These are phyloP conservation scores for Castanea sativa DNA, from an alignment of 306 rosid genomes.

Conservation along the genomic window DNA sequence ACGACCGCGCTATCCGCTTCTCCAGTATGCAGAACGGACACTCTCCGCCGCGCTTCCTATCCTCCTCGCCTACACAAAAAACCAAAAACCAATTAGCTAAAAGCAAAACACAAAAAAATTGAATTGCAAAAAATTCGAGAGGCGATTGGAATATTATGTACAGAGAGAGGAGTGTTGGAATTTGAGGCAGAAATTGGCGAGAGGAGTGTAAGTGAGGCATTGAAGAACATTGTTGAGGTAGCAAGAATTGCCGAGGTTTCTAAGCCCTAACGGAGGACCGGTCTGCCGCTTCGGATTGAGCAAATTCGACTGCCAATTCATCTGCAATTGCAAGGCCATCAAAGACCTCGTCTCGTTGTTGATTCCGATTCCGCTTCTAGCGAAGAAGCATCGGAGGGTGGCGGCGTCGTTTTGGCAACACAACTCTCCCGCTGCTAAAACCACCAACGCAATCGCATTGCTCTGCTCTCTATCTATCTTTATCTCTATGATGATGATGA, in stretches of 20 bases:
- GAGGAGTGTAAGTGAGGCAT: constrained; percentile 98
- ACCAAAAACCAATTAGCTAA: neutral
- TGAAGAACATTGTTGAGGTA: constrained; percentile 99
- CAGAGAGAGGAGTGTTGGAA: constrained; percentile 78
- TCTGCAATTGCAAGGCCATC: constrained; percentile 92
- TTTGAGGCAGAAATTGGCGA: constrained; percentile 97
- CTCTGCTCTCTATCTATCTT: constrained; percentile 12
- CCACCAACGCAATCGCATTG: constrained; percentile 62
- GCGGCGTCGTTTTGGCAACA: constrained; percentile 21
- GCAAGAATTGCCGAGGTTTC: constrained; percentile 94
- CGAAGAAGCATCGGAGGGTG: constrained; percentile 60
- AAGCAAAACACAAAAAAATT: neutral
- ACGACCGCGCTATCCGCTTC: constrained; percentile 72
- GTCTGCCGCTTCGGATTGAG: constrained; percentile 75
- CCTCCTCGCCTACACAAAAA: constrained; percentile 51
- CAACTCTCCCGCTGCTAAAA: no score
- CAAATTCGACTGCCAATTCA: constrained; percentile 96
- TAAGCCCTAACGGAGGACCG: constrained; percentile 84
- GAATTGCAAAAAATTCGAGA: neutral
- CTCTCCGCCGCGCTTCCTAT: constrained; percentile 45
- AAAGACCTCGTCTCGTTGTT: constrained; percentile 25
- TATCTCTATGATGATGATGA: no score
- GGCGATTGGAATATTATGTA: constrained; percentile 2
- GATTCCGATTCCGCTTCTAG: constrained; percentile 15
- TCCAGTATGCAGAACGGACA: constrained; percentile 92